Base-by-base conservation (phyloP, 805 yeast genomes). In the Middelhovenomyces tepae region DNA sequence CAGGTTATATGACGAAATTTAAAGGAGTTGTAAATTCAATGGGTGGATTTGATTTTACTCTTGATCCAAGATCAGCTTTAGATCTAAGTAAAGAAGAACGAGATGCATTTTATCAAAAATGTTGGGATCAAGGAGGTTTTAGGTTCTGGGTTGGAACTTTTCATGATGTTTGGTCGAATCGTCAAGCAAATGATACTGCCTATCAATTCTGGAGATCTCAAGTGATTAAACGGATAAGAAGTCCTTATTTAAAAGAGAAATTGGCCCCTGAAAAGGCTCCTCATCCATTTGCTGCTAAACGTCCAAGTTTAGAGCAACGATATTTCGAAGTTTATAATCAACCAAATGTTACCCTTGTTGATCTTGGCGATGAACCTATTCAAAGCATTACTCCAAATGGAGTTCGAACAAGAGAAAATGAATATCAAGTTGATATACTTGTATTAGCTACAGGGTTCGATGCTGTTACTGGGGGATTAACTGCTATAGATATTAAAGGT, bases 51-150 rank as follows among this genome's bases (percentile, higher is more conserved):
- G 16, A 27, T 13, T 41, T 32, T 33, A 34, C 33, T 13, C 35
- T 35, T 23, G 29, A 22, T 13, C 32, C 31, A 10, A 37, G 36
- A 22, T 33, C 46, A 7, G 38, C 47, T 7, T 30, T 41, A 13
- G 47, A 44, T 4, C 47, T 36, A 21, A 16, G 38, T 14, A 37
- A 44, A 10, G 48, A 36, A 28, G 43, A 35, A 26, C 35, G 46
- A 24, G 46, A 47, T 20, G 35, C 39, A 29, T 35, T 37, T 34
- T 53, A 34, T 22, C 40, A 49, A n/a, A 27, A 34, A 20, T 28
- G 46, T 28, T 54, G 37, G 37, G 43, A 45, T 10, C 27, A 32
- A 9, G 57, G 57, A 14, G 57, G 58, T 4, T 53, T 53, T 36
- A 20, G 25, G 7, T 48, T 48, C 38, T 54, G 59, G 59, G 38